A percentile compares a stretch with the other conserved stretches of the same genome.
Conservation (phyloP, 306 rosid species). For the barrel medic (Medicago truncatula) region DNA sequence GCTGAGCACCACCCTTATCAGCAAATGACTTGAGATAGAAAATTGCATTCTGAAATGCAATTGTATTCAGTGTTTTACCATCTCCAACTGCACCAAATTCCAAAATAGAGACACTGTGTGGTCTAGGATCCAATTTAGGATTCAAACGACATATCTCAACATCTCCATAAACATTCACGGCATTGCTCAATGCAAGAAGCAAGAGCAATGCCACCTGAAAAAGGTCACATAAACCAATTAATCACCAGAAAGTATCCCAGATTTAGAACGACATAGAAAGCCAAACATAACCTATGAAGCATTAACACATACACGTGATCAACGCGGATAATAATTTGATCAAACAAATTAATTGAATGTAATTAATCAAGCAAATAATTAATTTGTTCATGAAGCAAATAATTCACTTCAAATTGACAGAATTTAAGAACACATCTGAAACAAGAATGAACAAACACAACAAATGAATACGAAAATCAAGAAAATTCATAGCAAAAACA, state of each 20-base stretch:
- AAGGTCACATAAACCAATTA: slow-evolving; percentile 18
- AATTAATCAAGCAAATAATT: slow-evolving; percentile 1
- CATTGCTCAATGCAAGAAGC: slow-evolving; percentile 88
- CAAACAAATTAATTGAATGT: not conserved
- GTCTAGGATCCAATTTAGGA: slow-evolving; percentile 77
- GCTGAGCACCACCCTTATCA: slow-evolving; percentile 99
- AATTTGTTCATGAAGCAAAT: slow-evolving; percentile 17
- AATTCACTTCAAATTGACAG: slow-evolving; percentile 20
- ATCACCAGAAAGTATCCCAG: slow-evolving; percentile 1
- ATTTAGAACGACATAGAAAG: not conserved
- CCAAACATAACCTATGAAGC: not conserved
- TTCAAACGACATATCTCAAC: slow-evolving; percentile 67
- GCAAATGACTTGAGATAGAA: slow-evolving; percentile 97
- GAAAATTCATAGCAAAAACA: slow-evolving; percentile 8
- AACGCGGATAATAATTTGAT: not conserved
- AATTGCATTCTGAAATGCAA: slow-evolving; percentile 96
- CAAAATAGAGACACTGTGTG: slow-evolving; percentile 88
- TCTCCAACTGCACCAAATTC: slow-evolving; percentile 99
- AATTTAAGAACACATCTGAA: slow-evolving; percentile 10
- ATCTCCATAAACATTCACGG: slow-evolving; percentile 51
- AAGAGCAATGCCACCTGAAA: slow-evolving; percentile 89
- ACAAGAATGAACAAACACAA: not conserved
- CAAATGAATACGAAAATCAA: slow-evolving; percentile 14
- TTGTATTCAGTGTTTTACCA: slow-evolving; percentile 84
- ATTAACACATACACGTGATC: not conserved